phyloP scores from a whole-genome alignment of 106 monocot genomes.

The Alisma plantagoaquatica region DNA sequence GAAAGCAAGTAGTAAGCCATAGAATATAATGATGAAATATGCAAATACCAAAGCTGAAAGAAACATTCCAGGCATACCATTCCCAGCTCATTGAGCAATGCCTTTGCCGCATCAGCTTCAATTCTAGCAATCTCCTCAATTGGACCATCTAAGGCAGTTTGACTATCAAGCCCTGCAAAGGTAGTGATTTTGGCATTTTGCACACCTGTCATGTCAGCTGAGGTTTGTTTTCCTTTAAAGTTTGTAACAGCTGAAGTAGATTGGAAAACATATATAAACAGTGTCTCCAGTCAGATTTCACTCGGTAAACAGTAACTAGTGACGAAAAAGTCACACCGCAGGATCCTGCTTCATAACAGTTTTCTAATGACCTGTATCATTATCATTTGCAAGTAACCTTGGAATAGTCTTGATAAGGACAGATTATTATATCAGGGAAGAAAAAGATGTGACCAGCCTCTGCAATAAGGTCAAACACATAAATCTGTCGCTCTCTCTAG shows the following conservation, averaged over 20 bases:
- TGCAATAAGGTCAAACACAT: too few species aligned
- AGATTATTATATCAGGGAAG: too few species aligned
- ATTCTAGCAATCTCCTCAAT: conserved; percentile 75
- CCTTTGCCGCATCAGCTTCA: conserved; percentile 69
- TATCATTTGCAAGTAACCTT: too few species aligned
- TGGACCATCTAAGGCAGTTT: conserved; percentile 50
- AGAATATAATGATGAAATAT: not conserved
- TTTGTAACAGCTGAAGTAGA: not conserved
- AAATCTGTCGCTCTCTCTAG: too few species aligned
- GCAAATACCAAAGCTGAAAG: not conserved
- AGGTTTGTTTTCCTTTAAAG: not conserved
- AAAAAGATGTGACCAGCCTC: too few species aligned
- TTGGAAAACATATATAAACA: not conserved
- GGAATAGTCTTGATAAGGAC: too few species aligned
- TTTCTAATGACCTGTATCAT: too few species aligned
- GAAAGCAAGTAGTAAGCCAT: not conserved
- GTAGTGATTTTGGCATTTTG: too few species aligned
- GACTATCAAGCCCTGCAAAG: too few species aligned
- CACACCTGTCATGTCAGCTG: conserved; percentile 17
- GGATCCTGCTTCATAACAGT: too few species aligned
- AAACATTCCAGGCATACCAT: conserved; percentile 33
- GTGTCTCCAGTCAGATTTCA: not conserved
- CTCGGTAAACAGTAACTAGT: not conserved
- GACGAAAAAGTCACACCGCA: too few species aligned
- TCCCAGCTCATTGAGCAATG: conserved; percentile 49